Evolutionary conservation across 2,329 filamentous ascomycete genomes (phyloP), one percentile per base, ranked within the genome.

Genomic region (Fusarium tuaranense): DNA sequence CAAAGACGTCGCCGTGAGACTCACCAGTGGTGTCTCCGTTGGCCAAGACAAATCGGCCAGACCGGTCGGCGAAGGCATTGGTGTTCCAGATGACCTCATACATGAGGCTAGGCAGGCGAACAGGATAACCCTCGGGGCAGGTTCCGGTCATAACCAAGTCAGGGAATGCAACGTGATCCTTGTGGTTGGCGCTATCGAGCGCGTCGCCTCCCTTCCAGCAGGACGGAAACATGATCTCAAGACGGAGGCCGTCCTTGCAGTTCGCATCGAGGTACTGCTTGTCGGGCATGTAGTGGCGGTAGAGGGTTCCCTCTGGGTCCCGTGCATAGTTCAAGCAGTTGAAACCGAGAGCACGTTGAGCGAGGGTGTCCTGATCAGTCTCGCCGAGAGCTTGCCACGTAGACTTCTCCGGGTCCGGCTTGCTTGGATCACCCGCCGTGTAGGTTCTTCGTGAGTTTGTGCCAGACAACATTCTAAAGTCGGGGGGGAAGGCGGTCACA

Each of bases 31-130:
- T 87, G 78, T 98, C 95, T 71, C 94, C 94, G 77, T 95, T 95
- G 59, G 94, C 86, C 61, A 97, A 84, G 60, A 95, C 87, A 79
- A 97, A 98, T 74, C 91, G 83, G 63, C 95, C 94, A 9, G 88
- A 84, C 25, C 88, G 83, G 67, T 88, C 88, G 32, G 84, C 84
- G 82, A 93, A 97, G 2, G 86, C 87, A 60, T 89, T 83, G 10
- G 94, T 97, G 80, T 92, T 86, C 90, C 92, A 97, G 81, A 97
- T 97, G 38, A 92, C 94, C 86, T 98, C 95, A 81, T 89, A 98
- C 82, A 97, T 92, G 58, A 98, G 87, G 71, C 92, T 92, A 3
- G 93, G 91, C 27, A 97, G 82, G 67, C 93, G 92, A 20, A 87
- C 88, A 14, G 91, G 88, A 80, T 91, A 95, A 10, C 87, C 91